phyloP scores from a whole-genome alignment of 2,329 filamentous ascomycete species.

The Aspergillus clavatus region DNA sequence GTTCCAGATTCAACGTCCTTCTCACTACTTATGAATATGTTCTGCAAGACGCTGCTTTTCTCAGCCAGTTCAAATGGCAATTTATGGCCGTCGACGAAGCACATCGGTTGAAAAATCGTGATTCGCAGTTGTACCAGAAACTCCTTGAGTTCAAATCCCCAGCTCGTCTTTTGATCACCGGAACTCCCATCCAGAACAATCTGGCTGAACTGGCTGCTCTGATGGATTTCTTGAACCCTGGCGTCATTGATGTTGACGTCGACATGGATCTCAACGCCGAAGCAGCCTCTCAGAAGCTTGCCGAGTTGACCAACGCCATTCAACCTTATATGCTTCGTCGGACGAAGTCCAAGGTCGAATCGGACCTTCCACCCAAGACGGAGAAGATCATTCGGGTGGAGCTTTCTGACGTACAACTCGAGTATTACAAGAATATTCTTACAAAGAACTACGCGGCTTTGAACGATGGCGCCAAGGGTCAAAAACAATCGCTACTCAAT shows the following conservation, averaged over 20 bases:
- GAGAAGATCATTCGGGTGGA: conserved; percentile 99
- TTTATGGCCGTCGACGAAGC: conserved; percentile 95
- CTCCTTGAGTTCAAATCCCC: conserved; percentile 82
- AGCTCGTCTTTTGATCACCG: conserved; percentile 87
- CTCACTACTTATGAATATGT: conserved; percentile 98
- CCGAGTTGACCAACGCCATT: conserved; percentile 78
- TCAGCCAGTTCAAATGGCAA: conserved; percentile 94
- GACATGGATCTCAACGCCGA: conserved; percentile 79
- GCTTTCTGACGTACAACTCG: conserved; percentile 88
- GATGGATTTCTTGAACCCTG: conserved; percentile 96
- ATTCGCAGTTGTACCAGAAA: conserved; percentile 86
- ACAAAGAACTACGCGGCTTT: conserved; percentile 94
- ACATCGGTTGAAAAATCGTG: conserved; percentile 91
- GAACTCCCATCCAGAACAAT: conserved; percentile 96
- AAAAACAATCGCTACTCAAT: conserved; percentile 92
- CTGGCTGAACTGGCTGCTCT: conserved; percentile 86
- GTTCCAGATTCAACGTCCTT: conserved; percentile 94
- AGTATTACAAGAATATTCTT: conserved; percentile 98
- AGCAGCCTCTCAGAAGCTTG: conserved; percentile 80
- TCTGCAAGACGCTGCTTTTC: conserved; percentile 73
- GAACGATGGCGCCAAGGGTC: conserved; percentile 81
- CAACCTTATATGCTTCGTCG: conserved; percentile 91
- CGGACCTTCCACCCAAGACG: conserved; percentile 90
- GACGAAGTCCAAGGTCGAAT: conserved; percentile 96
- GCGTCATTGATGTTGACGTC: conserved; percentile 82